Evolutionary conservation across 129 eudicot species (phyloP), one percentile per base, ranked within the genome.

Genomic region (Centella asiatica): DNA sequence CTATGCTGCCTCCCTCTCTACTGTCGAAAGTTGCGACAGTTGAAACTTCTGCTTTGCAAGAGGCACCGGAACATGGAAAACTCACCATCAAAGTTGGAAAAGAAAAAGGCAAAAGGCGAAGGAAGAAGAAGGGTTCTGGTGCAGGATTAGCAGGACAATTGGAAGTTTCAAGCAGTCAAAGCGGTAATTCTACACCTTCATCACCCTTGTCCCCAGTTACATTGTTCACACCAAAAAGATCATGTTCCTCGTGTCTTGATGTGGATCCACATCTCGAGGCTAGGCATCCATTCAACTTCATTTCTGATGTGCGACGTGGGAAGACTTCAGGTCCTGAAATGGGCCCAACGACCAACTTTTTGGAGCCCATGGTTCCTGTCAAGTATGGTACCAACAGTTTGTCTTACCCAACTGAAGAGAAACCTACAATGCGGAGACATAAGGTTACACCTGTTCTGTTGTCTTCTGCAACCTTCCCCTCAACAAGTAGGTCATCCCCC

Each of bases 161-260:
- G 40, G 98, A 87, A 63, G 88, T 78, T 57, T 82, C 85, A 40
- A 92, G 98, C 72, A 92, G 99, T 72, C 95, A 87, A 31, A 92
- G 96, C 65, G 81, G 99, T 62, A 84, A 82, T 76, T 92, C 99
- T 32, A 84, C 99, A 34, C 96, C 96, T 14, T 77, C 96, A 22
- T 87, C 95, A 0, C 99, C 99, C 33, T 75, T 80, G 61, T 85
- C 98, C 25, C 88, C 95, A 4, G 53, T 57, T 44, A 50, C 83
- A 47, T 63, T 80, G 46, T 34, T 31, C 2, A 83, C 83, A 11
- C 85, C 89, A 6, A 81, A 67, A 51, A 53, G 67, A 63, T 44
- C 81, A 15, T 53, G 73, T n/a, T 68, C 75, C 4, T 62, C 70
- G 12, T 76, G 86, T 56, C 78, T 70, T 44, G 81, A 44, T 15